A percentile compares a stretch with the other conserved stretches of the same genome.
These are phyloP conservation scores for Monosporascus cannonballus DNA, from an alignment of 2,329 filamentous ascomycete species.

Conservation along the genomic window DNA sequence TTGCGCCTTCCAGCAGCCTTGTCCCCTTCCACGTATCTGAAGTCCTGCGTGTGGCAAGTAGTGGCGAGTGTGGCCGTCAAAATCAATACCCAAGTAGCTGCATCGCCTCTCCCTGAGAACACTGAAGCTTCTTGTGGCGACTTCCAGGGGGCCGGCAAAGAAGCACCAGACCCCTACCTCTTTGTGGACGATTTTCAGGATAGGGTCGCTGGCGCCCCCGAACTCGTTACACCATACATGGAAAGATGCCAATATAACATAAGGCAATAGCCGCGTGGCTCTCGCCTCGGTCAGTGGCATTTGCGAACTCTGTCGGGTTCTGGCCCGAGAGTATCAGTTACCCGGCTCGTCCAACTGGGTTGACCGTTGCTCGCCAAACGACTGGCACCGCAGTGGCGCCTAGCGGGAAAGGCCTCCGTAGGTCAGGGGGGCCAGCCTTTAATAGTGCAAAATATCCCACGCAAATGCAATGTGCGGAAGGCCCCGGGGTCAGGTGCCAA, in stretches of 20 bases:
- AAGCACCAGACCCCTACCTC: conserved; percentile 6
- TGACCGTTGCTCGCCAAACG: too few relatives aligned
- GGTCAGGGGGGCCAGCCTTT: too few relatives aligned
- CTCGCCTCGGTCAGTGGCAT: too few relatives aligned
- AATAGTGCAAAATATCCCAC: too few relatives aligned
- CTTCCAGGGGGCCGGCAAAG: conserved; percentile 3
- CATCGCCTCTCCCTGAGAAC: background rate
- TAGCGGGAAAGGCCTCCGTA: too few relatives aligned
- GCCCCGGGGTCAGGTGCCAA: too few relatives aligned
- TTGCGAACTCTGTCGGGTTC: too few relatives aligned
- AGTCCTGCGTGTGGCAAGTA: conserved; percentile 7
- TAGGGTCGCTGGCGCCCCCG: background rate
- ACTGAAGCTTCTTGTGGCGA: conserved; percentile 5
- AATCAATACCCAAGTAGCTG: background rate
- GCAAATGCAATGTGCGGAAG: too few relatives aligned
- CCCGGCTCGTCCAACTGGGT: too few relatives aligned
- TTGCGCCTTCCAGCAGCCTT: conserved; percentile 3
- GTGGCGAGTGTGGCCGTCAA: conserved; percentile 2
- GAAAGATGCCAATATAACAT: background rate
- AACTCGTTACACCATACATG: conserved; percentile 8
- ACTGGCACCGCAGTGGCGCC: too few relatives aligned
- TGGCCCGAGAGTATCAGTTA: too few relatives aligned
- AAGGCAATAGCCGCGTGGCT: conserved; percentile 2
- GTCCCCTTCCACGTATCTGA: conserved; percentile 8
- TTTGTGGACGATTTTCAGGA: conserved; percentile 7